Percentiles rank a stretch among this genome's conserved stretches.
Conservation (phyloP, 225 moss, liverwort and hornwort genomes). For the Physcomitrium patens region DNA sequence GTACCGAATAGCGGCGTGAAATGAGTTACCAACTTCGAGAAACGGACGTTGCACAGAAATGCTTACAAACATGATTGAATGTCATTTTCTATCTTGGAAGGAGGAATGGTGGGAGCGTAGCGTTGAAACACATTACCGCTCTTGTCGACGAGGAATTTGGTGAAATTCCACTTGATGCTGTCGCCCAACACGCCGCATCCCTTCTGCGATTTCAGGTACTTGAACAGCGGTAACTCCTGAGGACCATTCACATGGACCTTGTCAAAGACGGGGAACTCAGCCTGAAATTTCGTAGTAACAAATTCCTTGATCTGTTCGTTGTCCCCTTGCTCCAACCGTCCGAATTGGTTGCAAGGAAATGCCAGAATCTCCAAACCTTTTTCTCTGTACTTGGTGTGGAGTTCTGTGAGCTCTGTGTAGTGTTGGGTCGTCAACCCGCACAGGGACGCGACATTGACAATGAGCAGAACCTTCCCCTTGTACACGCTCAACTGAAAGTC, state of each 20-base stretch:
- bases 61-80: conserved; percentile 10
- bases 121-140: conserved; percentile 74
- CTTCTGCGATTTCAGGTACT: conserved; percentile 67
- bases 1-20: too few species aligned
- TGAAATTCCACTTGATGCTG: conserved; percentile 87
- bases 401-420: conserved; percentile 66
- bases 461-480: conserved; percentile 81
- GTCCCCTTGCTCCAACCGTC: conserved; percentile 72
- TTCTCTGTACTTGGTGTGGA: conserved; percentile 52
- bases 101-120: conserved; percentile 73
- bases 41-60: too few species aligned
- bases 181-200: conserved; percentile 67
- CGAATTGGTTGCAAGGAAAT: conserved; percentile 94
- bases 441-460: conserved; percentile 88
- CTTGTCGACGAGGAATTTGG: conserved; percentile 81
- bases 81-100: conserved; percentile 55
- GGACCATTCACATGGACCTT: conserved; percentile 83
- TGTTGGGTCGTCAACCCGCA: conserved; percentile 71
- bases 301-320: conserved; percentile 73
- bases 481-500: conserved; percentile 65
- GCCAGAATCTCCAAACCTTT: conserved; percentile 75
- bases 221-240: conserved; percentile 70
- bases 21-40: too few species aligned
- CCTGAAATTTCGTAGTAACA: conserved; percentile 63
- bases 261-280: conserved; percentile 74